Percentiles rank a stretch among this genome's conserved stretches.
These are phyloP conservation scores for Alternaria angustiovoidea DNA, from an alignment of 2,329 filamentous ascomycete genomes.

Conservation along the genomic window DNA sequence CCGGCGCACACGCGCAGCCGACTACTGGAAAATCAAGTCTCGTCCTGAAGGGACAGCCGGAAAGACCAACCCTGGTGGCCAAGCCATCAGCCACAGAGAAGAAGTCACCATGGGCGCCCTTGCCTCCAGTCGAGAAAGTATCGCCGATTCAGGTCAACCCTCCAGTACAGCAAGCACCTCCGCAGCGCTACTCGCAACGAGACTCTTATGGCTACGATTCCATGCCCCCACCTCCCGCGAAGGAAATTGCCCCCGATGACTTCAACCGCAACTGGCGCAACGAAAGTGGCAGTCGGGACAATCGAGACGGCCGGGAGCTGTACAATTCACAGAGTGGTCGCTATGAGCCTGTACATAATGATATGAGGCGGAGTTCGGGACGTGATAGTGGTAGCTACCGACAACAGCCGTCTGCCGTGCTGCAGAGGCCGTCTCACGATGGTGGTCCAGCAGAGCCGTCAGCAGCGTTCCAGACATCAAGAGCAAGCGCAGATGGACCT, in stretches of 20 bases:
- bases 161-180: conserved; percentile 52
- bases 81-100: conserved; percentile 75
- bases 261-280: conserved; percentile 90
- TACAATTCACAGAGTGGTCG: conserved; percentile 96
- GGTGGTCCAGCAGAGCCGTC: conserved; percentile 82
- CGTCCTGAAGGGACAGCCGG: conserved; percentile 71
- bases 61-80: conserved; percentile 76
- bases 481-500: conserved; percentile 69
- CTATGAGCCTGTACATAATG: conserved; percentile 81
- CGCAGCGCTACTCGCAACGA: conserved; percentile 60
- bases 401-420: conserved; percentile 77
- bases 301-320: conserved; percentile 72
- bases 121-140: conserved; percentile 85
- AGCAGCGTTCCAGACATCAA: conserved; percentile 81
- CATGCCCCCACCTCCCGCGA: conserved; percentile 63
- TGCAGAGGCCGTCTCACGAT: conserved; percentile 74
- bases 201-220: conserved; percentile 66
- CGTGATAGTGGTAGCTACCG: conserved; percentile 71
- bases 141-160: conserved; percentile 72
- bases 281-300: conserved; percentile 62
- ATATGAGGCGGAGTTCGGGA: conserved; percentile 72
- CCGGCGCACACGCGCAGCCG: conserved; percentile 50
- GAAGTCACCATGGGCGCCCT: conserved; percentile 89
- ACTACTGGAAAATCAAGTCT: conserved; percentile 60
- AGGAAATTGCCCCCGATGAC: conserved; percentile 92